Percentiles rank a stretch among this genome's conserved stretches.
These are phyloP conservation scores for Candida argentea DNA, from an alignment of 805 yeast species.

Conservation along the genomic window DNA sequence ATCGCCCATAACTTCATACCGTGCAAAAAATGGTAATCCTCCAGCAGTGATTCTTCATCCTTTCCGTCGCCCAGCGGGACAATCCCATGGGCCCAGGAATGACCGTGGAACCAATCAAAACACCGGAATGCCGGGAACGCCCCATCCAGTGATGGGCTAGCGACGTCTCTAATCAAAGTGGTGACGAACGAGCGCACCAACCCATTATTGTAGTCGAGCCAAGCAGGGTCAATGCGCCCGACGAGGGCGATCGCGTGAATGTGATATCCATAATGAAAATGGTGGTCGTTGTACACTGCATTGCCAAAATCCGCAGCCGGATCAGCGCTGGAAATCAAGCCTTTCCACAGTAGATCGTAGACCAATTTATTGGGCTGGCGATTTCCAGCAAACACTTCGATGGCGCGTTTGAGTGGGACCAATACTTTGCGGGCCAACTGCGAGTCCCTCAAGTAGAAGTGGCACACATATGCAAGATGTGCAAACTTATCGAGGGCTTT, in stretches of 20 bases:
- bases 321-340: conserved; percentile 62
- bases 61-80: conserved; percentile 66
- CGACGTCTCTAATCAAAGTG: conserved; percentile 54
- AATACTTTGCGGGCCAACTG: conserved; percentile 42
- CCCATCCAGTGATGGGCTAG: conserved; percentile 47
- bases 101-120: conserved; percentile 71
- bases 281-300: conserved; percentile 65
- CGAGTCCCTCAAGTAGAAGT: conserved; percentile 51
- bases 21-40: conserved; percentile 63
- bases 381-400: conserved; percentile 60
- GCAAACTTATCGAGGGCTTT: conserved; percentile 87
- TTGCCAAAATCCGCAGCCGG: conserved; percentile 62
- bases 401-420: conserved; percentile 53
- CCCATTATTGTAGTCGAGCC: conserved; percentile 21
- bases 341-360: conserved; percentile 75
- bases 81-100: conserved; percentile 71
- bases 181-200: conserved; percentile 42
- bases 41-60: conserved; percentile 66
- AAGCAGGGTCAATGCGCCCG: conserved; percentile 40
- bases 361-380: conserved; percentile 61
- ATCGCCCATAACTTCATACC: conserved; percentile 60
- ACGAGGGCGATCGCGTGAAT: conserved; percentile 61
- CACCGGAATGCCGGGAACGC: conserved; percentile 58
- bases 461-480: conserved; percentile 64
- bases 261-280: conserved; percentile 69